Percentiles rank a stretch among this genome's conserved stretches.
Evolutionary conservation across 257 asterid genomes (phyloP).

Genomic region (Sherardia arvensis): DNA sequence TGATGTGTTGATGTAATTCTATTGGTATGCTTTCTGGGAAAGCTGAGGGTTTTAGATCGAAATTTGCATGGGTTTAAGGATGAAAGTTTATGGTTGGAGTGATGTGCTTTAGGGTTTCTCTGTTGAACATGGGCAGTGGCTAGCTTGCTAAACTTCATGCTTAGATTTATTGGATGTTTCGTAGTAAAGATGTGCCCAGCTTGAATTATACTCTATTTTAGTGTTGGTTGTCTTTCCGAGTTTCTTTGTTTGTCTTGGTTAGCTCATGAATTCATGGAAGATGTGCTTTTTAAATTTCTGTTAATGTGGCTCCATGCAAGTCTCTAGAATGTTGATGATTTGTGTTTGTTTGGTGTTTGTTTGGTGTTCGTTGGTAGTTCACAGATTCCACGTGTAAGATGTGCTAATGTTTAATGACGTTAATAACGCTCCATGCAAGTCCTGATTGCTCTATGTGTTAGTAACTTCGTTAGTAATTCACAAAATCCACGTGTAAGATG

Average conservation of each 20-base stretch:
- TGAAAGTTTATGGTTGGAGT: not conserved
- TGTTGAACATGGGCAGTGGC: not conserved
- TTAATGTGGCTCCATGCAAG: not conserved
- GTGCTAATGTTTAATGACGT: not conserved
- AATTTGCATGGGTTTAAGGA: not conserved
- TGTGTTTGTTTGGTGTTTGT: no score
- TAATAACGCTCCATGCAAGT: not conserved
- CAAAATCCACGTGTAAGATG: not conserved
- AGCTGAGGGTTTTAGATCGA: not conserved
- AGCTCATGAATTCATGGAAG: not conserved
- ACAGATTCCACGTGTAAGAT: not conserved
- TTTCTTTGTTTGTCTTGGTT: not conserved
- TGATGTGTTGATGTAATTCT: not conserved
- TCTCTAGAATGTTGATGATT: not conserved
- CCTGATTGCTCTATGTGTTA: not conserved
- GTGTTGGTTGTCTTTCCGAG: not conserved
- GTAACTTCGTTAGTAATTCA: not conserved
- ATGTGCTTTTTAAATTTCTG: not conserved
- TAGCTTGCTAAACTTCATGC: not conserved
- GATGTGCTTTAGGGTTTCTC: not conserved
- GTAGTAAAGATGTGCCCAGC: not conserved
- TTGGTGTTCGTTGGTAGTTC: no score
- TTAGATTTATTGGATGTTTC: not conserved
- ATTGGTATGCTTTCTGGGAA: not conserved
- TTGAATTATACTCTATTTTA: no score